A percentile compares a stretch with the other conserved stretches of the same genome.
These are phyloP conservation scores for Cyberlindnera mycetangii DNA, from an alignment of 805 yeast genomes.

Conservation along the genomic window DNA sequence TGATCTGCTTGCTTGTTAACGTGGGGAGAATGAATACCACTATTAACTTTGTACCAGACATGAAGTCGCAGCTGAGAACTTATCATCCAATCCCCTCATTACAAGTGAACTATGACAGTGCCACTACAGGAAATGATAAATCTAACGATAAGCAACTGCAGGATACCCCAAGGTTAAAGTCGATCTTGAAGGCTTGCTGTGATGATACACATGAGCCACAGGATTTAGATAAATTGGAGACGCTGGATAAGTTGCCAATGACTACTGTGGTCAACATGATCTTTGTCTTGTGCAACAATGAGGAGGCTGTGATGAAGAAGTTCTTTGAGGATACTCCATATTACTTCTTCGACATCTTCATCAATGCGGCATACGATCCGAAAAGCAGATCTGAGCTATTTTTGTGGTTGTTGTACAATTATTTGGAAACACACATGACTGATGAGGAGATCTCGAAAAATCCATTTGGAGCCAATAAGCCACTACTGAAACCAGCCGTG, in stretches of 20 bases:
- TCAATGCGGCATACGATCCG: conserved; percentile 60
- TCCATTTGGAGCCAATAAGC: conserved; percentile 55
- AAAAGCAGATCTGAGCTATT: conserved; percentile 66
- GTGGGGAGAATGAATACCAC: conserved; percentile 95
- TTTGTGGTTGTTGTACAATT: conserved; percentile 80
- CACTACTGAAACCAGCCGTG: conserved; percentile 24
- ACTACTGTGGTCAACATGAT: conserved; percentile 75
- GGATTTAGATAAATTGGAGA: conserved; percentile 44
- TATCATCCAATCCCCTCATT: conserved; percentile 91
- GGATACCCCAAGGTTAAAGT: conserved; percentile 91
- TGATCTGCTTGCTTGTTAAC: conserved; percentile 83
- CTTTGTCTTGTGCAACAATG: conserved; percentile 67
- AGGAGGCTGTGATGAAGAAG: conserved; percentile 45
- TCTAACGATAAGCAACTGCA: conserved; percentile 74
- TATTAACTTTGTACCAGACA: conserved; percentile 88
- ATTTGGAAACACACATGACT: conserved; percentile 67
- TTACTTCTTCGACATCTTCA: conserved; percentile 71
- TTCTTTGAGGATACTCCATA: conserved; percentile 33
- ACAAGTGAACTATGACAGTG: conserved; percentile 58
- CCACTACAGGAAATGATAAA: conserved; percentile 25
- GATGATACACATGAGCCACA: conserved; percentile 59
- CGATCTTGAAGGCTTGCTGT: conserved; percentile 83
- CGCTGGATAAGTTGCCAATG: conserved; percentile 34
- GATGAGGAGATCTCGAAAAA: conserved; percentile 47
- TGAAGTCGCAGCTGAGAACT: conserved; percentile 90